Base-by-base conservation (phyloP, 306 rosid genomes). In the Vigna nakashimae region DNA sequence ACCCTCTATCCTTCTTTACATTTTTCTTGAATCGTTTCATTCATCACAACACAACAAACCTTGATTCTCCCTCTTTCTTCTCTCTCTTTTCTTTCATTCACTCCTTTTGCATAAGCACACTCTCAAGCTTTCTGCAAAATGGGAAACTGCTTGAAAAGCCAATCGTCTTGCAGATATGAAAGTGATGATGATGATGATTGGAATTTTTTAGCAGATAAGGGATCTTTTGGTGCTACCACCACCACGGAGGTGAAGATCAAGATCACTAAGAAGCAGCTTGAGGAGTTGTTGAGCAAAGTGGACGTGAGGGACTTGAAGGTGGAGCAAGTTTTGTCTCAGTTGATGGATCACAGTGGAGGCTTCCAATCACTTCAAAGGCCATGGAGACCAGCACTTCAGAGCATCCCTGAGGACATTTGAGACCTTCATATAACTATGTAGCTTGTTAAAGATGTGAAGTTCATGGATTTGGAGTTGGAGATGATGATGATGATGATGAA, bases 301-400 rank as follows among this genome's bases (percentile, higher is more conserved):
- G 90, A 90, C 4, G 77, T 79, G 38, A 90, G 82, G 24, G 96
- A 87, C 13, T 58, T 89, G 73, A 77, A 87, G 30, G 91, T 86
- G 49, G 88, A 92, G 1, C 90, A 94, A 69, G 89, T 94, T 64
- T 74, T 91, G 77, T 43, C 89, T 1, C 89, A 89, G 49, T 74
- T 94, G 85, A 81, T 91, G 57, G 56, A 32, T 4, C 82, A 68
- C 11, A 77, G 89, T 6, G 79, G 74, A 46, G 79, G 65, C 5
- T 88, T 43, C 7, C 75, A 83, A 70, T 67, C 90, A n/a, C 84
- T 78, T 49, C 90, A 85, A 1, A 77, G 89, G 28, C 38, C 92
- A 0, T 94, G 98, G 97, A 88, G 86, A 50, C 98, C 98, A 6
- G 89, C 88, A 59, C 87, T 94, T 55, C 96, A 91, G 56, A 91